phyloP scores from a whole-genome alignment of 768 basidiomycete species.

The Amanita polypyramis region DNA sequence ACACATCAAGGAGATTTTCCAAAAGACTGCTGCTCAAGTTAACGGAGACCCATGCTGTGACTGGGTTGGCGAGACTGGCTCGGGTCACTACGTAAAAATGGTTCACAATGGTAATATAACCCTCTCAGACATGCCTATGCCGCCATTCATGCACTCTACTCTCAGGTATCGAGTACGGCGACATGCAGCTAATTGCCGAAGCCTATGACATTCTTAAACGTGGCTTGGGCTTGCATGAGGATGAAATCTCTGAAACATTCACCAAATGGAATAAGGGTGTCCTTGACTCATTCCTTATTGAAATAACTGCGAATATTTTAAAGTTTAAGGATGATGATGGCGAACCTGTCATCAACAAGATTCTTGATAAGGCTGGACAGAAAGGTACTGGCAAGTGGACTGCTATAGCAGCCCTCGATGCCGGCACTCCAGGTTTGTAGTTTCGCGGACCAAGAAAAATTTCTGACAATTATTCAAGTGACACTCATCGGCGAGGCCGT shows the following conservation, averaged over 20 bases:
- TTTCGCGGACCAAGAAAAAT: conserved; percentile 2
- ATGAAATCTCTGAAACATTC: conserved; percentile 94
- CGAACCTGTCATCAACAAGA: conserved; percentile 82
- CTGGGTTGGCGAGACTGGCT: conserved; percentile 96
- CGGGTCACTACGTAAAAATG: conserved; percentile 99
- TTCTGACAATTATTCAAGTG: conserved; percentile 38
- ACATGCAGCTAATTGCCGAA: conserved; percentile 99
- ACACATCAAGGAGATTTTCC: conserved; percentile 96
- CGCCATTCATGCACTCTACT: conserved; percentile 9
- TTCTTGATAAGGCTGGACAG: conserved; percentile 93
- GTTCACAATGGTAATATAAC: conserved; percentile 77
- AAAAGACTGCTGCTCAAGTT: conserved; percentile 92
- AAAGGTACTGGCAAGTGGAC: conserved; percentile 99
- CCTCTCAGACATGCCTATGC: conserved; percentile 5
- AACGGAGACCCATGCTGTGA: conserved; percentile 97
- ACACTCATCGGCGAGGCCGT: conserved; percentile 99
- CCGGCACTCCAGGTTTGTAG: conserved; percentile 68
- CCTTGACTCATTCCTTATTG: conserved; percentile 98
- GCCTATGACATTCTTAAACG: conserved; percentile 98
- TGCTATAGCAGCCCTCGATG: conserved; percentile 91
- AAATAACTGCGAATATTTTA: conserved; percentile 96
- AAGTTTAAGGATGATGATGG: conserved; percentile 96
- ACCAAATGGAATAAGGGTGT: conserved; percentile 96
- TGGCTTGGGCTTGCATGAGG: conserved; percentile 77
- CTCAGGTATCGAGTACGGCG: conserved; percentile 96